A percentile compares a stretch with the other conserved stretches of the same genome.
These are phyloP conservation scores for Chytriomyces sp. DNA, from an alignment of 192 early-diverging fungal genomes.

Conservation along the genomic window DNA sequence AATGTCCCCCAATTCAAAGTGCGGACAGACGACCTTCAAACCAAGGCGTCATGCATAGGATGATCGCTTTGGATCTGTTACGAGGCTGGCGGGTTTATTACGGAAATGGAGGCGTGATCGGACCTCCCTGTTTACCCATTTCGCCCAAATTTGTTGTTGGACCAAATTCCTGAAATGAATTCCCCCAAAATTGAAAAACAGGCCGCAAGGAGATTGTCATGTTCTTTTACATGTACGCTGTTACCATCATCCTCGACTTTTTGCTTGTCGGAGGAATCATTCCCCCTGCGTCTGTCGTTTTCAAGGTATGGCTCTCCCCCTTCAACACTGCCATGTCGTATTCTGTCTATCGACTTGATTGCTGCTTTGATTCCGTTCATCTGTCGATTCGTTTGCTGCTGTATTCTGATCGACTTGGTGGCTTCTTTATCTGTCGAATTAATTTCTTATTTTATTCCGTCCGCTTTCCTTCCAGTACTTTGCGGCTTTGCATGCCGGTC, in stretches of 20 bases:
- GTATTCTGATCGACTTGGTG: too few relatives aligned
- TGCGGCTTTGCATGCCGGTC: slow-evolving; percentile 77
- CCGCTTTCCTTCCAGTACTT: slow-evolving; percentile 67
- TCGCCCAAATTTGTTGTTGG: too few relatives aligned
- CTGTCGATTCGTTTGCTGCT: not conserved
- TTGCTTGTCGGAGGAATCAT: slow-evolving; percentile 92
- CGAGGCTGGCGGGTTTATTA: too few relatives aligned
- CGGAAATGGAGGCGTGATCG: too few relatives aligned
- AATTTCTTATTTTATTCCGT: too few relatives aligned
- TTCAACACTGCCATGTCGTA: not conserved
- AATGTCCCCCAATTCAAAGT: too few relatives aligned
- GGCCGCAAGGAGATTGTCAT: slow-evolving; percentile 98
- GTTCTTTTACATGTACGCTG: slow-evolving; percentile 96
- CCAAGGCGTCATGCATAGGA: too few relatives aligned
- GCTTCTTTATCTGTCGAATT: not conserved
- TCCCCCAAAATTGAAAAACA: slow-evolving; percentile 31
- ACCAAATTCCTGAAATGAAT: too few relatives aligned
- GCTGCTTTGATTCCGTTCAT: not conserved
- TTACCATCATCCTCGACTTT: slow-evolving; percentile 86
- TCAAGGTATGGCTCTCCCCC: slow-evolving; percentile 53
- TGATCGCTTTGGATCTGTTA: too few relatives aligned
- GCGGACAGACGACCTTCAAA: too few relatives aligned
- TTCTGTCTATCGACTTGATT: not conserved
- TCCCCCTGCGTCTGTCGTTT: slow-evolving; percentile 76
- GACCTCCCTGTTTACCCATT: too few relatives aligned